A percentile compares a stretch with the other conserved stretches of the same genome.
Conservation (phyloP, 805 yeast genomes). For the Metschnikowia anglica region DNA sequence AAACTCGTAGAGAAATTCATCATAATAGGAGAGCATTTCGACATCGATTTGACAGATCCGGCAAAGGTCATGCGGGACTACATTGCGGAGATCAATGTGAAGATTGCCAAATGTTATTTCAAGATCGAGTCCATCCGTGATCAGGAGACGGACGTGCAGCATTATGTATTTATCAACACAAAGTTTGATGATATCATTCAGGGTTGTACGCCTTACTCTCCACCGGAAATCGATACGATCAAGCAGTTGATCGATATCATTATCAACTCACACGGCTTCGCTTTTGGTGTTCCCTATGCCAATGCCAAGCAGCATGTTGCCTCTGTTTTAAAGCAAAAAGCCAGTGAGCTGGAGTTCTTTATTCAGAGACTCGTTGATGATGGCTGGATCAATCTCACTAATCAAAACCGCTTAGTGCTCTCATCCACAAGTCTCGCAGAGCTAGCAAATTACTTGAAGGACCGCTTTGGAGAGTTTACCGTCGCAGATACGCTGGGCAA, state of each 20-base stretch:
- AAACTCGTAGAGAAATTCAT: constrained; percentile 8
- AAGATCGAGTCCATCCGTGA: constrained; percentile 42
- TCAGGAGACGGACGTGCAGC: constrained; percentile 32
- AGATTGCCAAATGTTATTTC: constrained; percentile 39
- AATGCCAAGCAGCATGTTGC: constrained; percentile 35
- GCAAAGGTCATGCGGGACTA: constrained; percentile 11
- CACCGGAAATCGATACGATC: constrained; percentile 42
- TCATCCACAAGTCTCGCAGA: constrained; percentile 49
- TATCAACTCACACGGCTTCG: constrained; percentile 37
- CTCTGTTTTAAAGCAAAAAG: constrained; percentile 26
- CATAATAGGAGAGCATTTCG: constrained; percentile 13
- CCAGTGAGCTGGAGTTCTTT: constrained; percentile 40
- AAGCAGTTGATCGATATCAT: constrained; percentile 48
- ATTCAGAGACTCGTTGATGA: constrained; percentile 42
- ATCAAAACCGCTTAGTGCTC: constrained; percentile 33
- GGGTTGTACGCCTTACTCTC: constrained; percentile 34
- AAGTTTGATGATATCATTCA: constrained; percentile 41
- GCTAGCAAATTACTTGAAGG: constrained; percentile 43
- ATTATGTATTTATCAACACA: constrained; percentile 44
- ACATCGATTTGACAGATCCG: constrained; percentile 11
- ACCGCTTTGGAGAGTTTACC: constrained; percentile 38
- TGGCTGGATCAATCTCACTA: constrained; percentile 51
- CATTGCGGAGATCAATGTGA: constrained; percentile 31
- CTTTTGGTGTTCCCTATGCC: constrained; percentile 35
- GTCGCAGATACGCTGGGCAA: constrained; percentile 31